phyloP scores from a whole-genome alignment of 2,329 filamentous ascomycete genomes.

The Aspergillus pseudoglaucus region DNA sequence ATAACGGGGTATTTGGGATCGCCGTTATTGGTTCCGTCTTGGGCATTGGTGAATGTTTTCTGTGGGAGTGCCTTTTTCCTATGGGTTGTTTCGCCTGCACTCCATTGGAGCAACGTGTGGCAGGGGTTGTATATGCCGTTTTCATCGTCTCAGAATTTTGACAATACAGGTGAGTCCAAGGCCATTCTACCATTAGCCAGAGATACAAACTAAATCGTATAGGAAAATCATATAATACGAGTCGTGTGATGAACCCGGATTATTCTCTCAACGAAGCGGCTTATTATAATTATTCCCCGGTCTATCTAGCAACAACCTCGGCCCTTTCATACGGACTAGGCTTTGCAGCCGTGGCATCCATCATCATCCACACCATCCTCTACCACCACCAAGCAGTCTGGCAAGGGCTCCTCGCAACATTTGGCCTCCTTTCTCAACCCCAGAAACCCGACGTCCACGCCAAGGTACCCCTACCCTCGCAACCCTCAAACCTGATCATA shows the following conservation, averaged over 20 bases:
- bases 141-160: slow-evolving; percentile 15
- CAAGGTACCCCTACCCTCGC: too few species aligned
- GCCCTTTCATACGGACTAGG: slow-evolving; percentile 60
- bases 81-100: slow-evolving; percentile 48
- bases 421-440: slow-evolving; percentile 47
- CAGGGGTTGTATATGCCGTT: slow-evolving; percentile 58
- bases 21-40: slow-evolving; percentile 61
- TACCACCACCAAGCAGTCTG: slow-evolving; percentile 58
- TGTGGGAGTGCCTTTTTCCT: slow-evolving; percentile 60
- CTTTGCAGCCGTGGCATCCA: slow-evolving; percentile 59
- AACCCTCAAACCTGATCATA: too few species aligned
- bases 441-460: slow-evolving; percentile 43
- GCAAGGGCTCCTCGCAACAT: slow-evolving; percentile 38
- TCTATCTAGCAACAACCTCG: slow-evolving; percentile 63
- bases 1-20: slow-evolving; percentile 50
- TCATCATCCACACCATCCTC: slow-evolving; percentile 58
- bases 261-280: slow-evolving; percentile 22
- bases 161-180: slow-evolving; percentile 6
- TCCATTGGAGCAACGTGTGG: slow-evolving; percentile 62
- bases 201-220: neutral
- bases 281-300: slow-evolving; percentile 23
- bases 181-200: neutral
- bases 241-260: slow-evolving; percentile 17
- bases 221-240: slow-evolving; percentile 20
- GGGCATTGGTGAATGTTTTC: slow-evolving; percentile 63